Conservation (phyloP, 2,329 filamentous ascomycete species). For the Diaporthe sp. region DNA sequence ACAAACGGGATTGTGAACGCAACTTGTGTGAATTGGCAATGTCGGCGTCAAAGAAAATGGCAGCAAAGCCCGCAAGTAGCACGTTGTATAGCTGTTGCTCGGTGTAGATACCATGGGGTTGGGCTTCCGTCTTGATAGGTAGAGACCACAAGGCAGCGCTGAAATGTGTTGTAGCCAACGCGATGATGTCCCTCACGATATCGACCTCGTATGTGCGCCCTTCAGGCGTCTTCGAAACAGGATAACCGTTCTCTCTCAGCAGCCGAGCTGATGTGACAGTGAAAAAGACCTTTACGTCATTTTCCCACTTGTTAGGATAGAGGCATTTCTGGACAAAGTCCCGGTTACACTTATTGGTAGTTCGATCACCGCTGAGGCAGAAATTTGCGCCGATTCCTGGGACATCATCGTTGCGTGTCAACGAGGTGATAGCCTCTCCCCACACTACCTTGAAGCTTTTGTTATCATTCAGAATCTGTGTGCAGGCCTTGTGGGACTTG, state of each 20-base stretch:
- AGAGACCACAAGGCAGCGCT: conserved; percentile 66
- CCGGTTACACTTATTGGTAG: background rate
- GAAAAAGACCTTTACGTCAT: conserved; percentile 10
- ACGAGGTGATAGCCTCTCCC: conserved; percentile 65
- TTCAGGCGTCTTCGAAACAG: conserved; percentile 51
- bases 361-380: conserved; percentile 15
- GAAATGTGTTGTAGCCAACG: conserved; percentile 67
- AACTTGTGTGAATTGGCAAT: conserved; percentile 69
- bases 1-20: conserved; percentile 60
- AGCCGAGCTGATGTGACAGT: background rate
- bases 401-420: conserved; percentile 46
- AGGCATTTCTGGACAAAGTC: background rate
- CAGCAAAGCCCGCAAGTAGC: conserved; percentile 68
- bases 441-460: conserved; percentile 71
- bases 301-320: background rate
- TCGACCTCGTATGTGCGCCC: conserved; percentile 68
- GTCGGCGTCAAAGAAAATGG: conserved; percentile 69
- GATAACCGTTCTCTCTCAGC: background rate
- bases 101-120: conserved; percentile 64
- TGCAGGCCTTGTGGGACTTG: conserved; percentile 63
- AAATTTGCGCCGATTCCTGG: background rate
- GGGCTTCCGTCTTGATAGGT: conserved; percentile 65
- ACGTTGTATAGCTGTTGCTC: conserved; percentile 70
- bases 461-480: conserved; percentile 64
- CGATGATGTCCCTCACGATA: conserved; percentile 64